A percentile compares a stretch with the other conserved stretches of the same genome.
Evolutionary conservation across 2,329 filamentous ascomycete genomes (phyloP).

Genomic region (Pseudopyricularia javanii): DNA sequence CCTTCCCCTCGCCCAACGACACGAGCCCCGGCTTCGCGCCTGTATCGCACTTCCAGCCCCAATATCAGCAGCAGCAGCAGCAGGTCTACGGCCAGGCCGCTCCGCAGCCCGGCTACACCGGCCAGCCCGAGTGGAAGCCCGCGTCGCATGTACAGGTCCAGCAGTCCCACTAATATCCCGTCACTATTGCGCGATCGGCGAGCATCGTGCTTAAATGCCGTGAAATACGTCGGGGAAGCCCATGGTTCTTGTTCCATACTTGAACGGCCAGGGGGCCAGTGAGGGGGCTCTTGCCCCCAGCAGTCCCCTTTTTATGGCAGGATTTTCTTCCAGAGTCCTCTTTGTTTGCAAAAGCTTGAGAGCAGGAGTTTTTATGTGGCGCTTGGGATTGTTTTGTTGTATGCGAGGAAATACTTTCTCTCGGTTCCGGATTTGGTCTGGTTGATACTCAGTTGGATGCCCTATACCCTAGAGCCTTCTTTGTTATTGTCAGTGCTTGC

Average conservation of each 20-base stretch:
- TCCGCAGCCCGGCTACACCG: background rate
- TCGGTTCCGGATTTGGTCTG: background rate
- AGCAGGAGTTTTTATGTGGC: background rate
- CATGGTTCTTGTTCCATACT: too few relatives aligned
- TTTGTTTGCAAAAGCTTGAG: too few relatives aligned
- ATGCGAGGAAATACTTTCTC: background rate
- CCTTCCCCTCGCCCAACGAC: background rate
- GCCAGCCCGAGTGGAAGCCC: background rate
- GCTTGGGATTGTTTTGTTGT: background rate
- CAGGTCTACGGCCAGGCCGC: background rate
- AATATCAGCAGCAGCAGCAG: background rate
- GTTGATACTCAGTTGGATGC: background rate
- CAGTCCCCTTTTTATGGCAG: too few relatives aligned
- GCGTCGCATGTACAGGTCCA: background rate
- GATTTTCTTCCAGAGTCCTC: too few relatives aligned
- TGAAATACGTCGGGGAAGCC: background rate
- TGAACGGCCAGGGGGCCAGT: too few relatives aligned
- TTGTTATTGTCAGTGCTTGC: background rate
- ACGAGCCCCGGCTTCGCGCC: background rate
- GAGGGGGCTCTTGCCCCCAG: too few relatives aligned
- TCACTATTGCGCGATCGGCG: background rate
- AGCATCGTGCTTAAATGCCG: background rate
- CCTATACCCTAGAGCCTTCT: background rate
- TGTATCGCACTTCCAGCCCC: background rate
- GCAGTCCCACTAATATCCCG: background rate